Percentiles rank a stretch among this genome's conserved stretches.
Evolutionary conservation across 495 filamentous ascomycete genomes (phyloP).

Genomic region (Xylaria longipes): DNA sequence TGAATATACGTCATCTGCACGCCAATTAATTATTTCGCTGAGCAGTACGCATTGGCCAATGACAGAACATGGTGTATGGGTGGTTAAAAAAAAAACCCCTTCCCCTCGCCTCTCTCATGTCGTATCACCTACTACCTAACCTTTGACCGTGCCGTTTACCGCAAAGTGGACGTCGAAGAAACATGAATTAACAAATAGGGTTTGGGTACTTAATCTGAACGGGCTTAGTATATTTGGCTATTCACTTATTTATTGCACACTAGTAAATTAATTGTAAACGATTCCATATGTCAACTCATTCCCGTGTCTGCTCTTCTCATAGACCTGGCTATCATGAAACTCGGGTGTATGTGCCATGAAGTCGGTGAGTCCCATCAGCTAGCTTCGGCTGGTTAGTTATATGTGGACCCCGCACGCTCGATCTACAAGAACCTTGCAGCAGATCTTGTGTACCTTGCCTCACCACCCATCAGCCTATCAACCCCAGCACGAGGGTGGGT

Average conservation of each 20-base stretch:
- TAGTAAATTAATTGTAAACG: neutral
- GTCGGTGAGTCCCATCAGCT: slow-evolving; percentile 1
- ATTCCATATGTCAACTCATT: neutral
- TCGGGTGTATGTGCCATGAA: neutral
- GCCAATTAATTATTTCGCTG: neutral
- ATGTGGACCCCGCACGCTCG: neutral
- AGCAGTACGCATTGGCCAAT: neutral
- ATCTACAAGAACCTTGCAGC: slow-evolving; percentile 10
- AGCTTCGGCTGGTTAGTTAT: neutral
- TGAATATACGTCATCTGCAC: slow-evolving; percentile 6
- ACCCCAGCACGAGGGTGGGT: neutral
- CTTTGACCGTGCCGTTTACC: neutral
- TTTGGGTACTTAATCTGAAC: neutral
- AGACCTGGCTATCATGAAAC: neutral
- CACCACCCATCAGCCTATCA: neutral
- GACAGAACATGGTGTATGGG: neutral
- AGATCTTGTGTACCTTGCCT: slow-evolving; percentile 14
- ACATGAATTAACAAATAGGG: neutral
- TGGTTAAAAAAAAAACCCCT: neutral
- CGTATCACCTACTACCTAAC: neutral
- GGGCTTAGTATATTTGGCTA: neutral
- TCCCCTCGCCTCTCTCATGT: neutral
- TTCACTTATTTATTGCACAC: neutral
- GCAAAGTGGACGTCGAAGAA: neutral
- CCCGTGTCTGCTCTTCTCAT: neutral